These are phyloP conservation scores for Naganishia onofrii DNA, from an alignment of 768 basidiomycete genomes.

Conservation along the genomic window DNA sequence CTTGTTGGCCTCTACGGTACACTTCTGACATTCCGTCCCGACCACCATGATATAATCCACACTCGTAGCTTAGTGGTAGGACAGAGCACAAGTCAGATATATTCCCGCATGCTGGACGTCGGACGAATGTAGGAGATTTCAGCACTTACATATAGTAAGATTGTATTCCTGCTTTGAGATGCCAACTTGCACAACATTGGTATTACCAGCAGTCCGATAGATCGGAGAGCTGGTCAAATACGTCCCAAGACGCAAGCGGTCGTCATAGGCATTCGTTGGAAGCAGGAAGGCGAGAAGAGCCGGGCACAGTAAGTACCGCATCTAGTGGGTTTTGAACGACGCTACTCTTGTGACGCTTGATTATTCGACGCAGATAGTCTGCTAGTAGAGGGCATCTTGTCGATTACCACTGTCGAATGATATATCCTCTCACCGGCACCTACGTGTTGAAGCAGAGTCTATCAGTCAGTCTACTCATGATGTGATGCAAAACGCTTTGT, in stretches of 20 bases:
- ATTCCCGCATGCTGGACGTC: too few species aligned
- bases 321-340: neutral
- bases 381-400: too few species aligned
- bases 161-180: constrained; percentile 41
- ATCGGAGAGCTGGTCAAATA: constrained; percentile 41
- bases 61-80: constrained; percentile 38
- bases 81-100: neutral
- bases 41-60: constrained; percentile 45
- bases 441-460: too few species aligned
- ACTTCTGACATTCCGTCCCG: constrained; percentile 34
- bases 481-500: too few species aligned
- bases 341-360: neutral
- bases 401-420: too few species aligned
- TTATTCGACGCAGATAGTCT: neutral
- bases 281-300: neutral
- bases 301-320: neutral
- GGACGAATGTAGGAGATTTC: too few species aligned
- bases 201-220: constrained; percentile 40
- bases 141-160: constrained; percentile 44
- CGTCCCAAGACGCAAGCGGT: constrained; percentile 31
- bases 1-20: constrained; percentile 32
- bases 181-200: constrained; percentile 40
- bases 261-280: neutral
- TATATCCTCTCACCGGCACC: too few species aligned
- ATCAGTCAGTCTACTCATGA: too few species aligned